These are phyloP conservation scores for Gossypium australe DNA, from an alignment of 345 rosid species.

Conservation along the genomic window DNA sequence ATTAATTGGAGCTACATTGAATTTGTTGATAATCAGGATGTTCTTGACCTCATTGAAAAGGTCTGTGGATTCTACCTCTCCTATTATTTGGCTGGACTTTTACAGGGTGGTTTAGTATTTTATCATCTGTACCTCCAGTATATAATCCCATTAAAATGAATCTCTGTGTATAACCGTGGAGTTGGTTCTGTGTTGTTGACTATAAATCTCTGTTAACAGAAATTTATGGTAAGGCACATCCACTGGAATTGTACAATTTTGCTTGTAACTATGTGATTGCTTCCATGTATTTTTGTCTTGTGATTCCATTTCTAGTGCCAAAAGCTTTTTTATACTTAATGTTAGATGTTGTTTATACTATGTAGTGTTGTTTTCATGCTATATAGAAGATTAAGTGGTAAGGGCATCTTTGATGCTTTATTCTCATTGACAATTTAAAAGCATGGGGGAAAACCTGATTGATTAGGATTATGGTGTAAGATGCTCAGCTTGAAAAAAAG, in stretches of 20 bases:
- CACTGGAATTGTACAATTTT: background rate
- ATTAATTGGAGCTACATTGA: constrained; percentile 99
- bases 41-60: constrained; percentile 97
- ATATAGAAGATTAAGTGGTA: background rate
- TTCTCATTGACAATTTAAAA: background rate
- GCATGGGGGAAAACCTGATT: background rate
- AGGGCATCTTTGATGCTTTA: constrained; percentile 1
- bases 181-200: background rate
- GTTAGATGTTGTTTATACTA: background rate
- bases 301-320: background rate
- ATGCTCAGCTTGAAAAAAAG: constrained; percentile 3
- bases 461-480: background rate
- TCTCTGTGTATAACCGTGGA: background rate
- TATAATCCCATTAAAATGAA: background rate
- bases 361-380: background rate
- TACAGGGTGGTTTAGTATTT: constrained; percentile 9
- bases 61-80: constrained; percentile 37
- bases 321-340: background rate
- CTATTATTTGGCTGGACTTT: constrained; percentile 8
- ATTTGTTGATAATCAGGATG: constrained; percentile 87
- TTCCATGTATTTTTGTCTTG: background rate
- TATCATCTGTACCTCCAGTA: background rate
- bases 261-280: background rate
- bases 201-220: background rate
- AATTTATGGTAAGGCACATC: background rate